Evolutionary conservation across 768 basidiomycete genomes (phyloP), one percentile per base, ranked within the genome.

Genomic region (Albatrellus ellisii): DNA sequence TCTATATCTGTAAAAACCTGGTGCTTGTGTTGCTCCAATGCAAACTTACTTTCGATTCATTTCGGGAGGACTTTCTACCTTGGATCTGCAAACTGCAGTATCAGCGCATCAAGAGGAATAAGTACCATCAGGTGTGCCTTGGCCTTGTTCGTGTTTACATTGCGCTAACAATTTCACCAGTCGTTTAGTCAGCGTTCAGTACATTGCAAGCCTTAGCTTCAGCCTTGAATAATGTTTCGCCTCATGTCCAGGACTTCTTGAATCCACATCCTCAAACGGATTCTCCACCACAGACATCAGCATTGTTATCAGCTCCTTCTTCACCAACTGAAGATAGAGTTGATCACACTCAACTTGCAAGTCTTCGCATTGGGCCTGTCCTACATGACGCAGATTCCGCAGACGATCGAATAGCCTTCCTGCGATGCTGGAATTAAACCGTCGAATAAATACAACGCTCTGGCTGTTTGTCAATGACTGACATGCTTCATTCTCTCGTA

Each of bases 11-110:
- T 63, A 73, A 75, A 48, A 72, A 74, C 45, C 69, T 74, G 14
- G 66, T 94, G 6, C 64, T 95, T 20, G 79, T 87, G 44, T 67
- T 76, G 10, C 63, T 91, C 21, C 69, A 73, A 9, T 70, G 75
- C 46, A 86, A 85, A 52, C 62, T 62, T 4, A 70, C 77, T 50
- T 68, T 91, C 31, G 79, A 87, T 39, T 94, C 90, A 12, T 68
- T 97, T 39, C 71, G 83, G 39, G 84, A 92, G 57, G 89, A 95
- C 46, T 86, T 95, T 52, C 57, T 97, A 9, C 92, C 92, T 0
- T 95, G 90, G 87, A 56, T 95, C 42, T 84, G 88, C 62, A 90
- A 87, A 56, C 63, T 85, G 5, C 84, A 86, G 47, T 89, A 89
- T 56, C 79, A 78, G 45, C 62, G 64, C 8, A 65, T 67, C 12